These are phyloP conservation scores for Calocybe indica DNA, from an alignment of 768 basidiomycete species.

Conservation along the genomic window DNA sequence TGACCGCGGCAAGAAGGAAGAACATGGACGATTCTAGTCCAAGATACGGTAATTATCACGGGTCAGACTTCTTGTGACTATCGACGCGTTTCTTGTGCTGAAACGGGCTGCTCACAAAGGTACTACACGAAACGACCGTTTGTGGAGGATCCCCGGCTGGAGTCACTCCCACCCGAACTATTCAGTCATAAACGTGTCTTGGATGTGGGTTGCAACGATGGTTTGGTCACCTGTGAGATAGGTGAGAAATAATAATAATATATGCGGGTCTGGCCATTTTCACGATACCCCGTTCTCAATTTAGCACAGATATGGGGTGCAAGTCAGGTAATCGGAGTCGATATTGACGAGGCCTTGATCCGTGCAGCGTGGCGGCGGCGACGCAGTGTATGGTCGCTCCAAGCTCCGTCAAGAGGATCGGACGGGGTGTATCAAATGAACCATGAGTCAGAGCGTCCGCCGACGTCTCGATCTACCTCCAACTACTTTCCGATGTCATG, in stretches of 20 bases:
- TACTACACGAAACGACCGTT: constrained; percentile 76
- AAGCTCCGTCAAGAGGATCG: constrained; percentile 30
- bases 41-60: constrained; percentile 70
- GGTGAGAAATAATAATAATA: constrained; percentile 34
- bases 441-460: background rate
- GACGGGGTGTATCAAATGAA: too few species aligned
- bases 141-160: constrained; percentile 57
- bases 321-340: constrained; percentile 70
- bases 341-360: constrained; percentile 77
- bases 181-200: constrained; percentile 58
- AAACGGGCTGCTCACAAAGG: constrained; percentile 24
- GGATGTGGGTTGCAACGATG: constrained; percentile 86
- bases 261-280: background rate
- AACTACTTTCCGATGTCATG: constrained; percentile 76
- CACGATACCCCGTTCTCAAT: constrained; percentile 1
- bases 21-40: constrained; percentile 17
- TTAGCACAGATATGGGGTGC: constrained; percentile 64
- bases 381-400: constrained; percentile 65
- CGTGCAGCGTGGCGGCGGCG: constrained; percentile 70
- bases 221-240: constrained; percentile 82
- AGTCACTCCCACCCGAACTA: constrained; percentile 46
- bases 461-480: constrained; percentile 2
- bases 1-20: too few species aligned
- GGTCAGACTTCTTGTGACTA: constrained; percentile 31
- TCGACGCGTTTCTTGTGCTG: background rate